Base-by-base conservation (phyloP, 2,329 filamentous ascomycete genomes). In the Celoporthe dispersa region DNA sequence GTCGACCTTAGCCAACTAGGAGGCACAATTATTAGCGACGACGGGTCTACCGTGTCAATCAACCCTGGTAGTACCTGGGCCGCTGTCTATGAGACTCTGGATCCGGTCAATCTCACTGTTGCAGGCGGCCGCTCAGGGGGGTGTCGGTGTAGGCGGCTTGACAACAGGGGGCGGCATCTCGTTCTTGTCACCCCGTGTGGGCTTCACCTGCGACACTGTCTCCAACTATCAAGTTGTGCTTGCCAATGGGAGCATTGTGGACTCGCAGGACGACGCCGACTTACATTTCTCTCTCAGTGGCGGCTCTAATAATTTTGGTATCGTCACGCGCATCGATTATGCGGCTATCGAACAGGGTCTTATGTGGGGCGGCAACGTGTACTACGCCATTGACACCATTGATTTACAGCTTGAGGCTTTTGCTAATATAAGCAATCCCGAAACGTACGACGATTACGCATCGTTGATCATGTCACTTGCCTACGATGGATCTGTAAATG, bases 311-410 rank as follows among this genome's bases (percentile, higher is more conserved):
- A 51, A 65, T n/a, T 53, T 65, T 31, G 63, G 63, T 19, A 65
- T 65, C 28, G 63, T 65, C 25, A 65, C 63, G 39, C 39, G 48
- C 41, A n/a, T 65, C 33, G 63, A 65, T 65, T 25, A 53, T 16
- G 63, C 63, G 28, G 44, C 63, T 53, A 72, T 74, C 61, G 39
- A 68, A 28, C 72, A 74, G 57, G 71, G 68, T 6, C 68, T 53
- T 16, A 1, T 81, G 12, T 81, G 78, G 79, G 79, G 76, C n/a
- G 79, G 79, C 16, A 73, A 71, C 25, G 3, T 75, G 53, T 75
- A 69, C 62, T 75, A 75, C 59, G n/a, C n/a, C 25, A 53, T 53
- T 28, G n/a, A 53, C 62, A 64, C 62, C 37, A 53, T 53, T 14
- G 48, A 53, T 12, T 25, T n/a, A 28, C 48, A 53, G 11, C 48